A percentile compares a stretch with the other conserved stretches of the same genome.
Conservation (phyloP, 164 flowering plant species). For the Dillenia turbinata region DNA sequence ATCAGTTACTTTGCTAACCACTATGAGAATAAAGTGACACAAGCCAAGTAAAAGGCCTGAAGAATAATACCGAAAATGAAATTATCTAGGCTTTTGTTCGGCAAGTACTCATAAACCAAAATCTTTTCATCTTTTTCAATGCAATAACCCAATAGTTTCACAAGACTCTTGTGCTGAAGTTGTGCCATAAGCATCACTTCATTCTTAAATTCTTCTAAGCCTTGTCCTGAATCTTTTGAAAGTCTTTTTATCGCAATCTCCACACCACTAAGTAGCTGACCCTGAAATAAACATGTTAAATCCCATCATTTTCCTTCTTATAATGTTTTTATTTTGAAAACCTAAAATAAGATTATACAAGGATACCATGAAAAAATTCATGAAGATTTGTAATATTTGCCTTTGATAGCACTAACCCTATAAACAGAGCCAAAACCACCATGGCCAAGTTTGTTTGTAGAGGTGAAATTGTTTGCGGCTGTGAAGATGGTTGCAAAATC, state of each 20-base stretch:
- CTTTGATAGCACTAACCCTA: too few species aligned
- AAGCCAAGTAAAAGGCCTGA: background rate
- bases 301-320: too few species aligned
- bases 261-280: background rate
- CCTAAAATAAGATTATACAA: too few species aligned
- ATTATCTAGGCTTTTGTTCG: slow-evolving; percentile 4
- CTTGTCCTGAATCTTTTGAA: background rate
- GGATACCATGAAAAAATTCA: too few species aligned
- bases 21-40: background rate
- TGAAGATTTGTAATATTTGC: too few species aligned
- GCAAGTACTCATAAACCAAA: slow-evolving; percentile 5
- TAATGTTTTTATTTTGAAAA: too few species aligned
- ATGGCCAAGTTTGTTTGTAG: too few species aligned
- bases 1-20: background rate
- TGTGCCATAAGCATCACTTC: background rate
- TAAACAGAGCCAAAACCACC: too few species aligned
- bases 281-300: background rate
- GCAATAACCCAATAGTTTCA: slow-evolving; percentile 4
- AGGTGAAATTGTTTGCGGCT: too few species aligned
- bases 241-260: background rate
- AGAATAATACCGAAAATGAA: slow-evolving; percentile 3
- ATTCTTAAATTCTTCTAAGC: too few species aligned
- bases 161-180: slow-evolving; percentile 9
- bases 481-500: too few species aligned
- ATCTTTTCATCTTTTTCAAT: slow-evolving; percentile 4